Evolutionary conservation across 1,284 basidiomycete species (phyloP).

Genomic region (Rhizopogon parksii): DNA sequence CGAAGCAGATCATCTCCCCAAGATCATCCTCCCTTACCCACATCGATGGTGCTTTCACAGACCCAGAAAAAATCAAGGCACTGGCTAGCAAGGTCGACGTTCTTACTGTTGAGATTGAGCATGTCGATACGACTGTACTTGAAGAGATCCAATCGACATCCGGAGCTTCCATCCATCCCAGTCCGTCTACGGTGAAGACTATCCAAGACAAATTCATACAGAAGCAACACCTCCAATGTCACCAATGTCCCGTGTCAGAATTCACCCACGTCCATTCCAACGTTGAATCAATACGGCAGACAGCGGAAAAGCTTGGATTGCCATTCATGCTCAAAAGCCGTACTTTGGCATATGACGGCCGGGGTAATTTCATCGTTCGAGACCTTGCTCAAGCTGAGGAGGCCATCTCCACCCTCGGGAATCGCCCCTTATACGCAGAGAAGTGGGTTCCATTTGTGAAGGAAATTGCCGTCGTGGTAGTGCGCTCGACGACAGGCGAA

Average conservation of each 20-base stretch:
- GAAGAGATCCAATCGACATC: slow-evolving; percentile 50
- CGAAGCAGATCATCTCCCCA: slow-evolving; percentile 81
- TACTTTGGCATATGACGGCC: slow-evolving; percentile 93
- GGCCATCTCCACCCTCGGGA: slow-evolving; percentile 63
- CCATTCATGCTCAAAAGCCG: slow-evolving; percentile 97
- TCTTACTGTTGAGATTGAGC: slow-evolving; percentile 96
- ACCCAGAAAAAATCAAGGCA: slow-evolving; percentile 73
- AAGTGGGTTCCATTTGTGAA: slow-evolving; percentile 87
- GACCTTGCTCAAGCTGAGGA: slow-evolving; percentile 47
- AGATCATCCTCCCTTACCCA: slow-evolving; percentile 49
- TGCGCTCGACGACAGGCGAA: slow-evolving; percentile 70
- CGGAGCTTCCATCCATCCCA: slow-evolving; percentile 74
- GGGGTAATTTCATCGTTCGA: slow-evolving; percentile 84
- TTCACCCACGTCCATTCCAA: slow-evolving; percentile 59
- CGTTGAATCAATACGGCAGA: slow-evolving; percentile 48
- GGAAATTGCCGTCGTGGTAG: slow-evolving; percentile 98
- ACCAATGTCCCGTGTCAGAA: slow-evolving; percentile 67
- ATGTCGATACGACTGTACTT: slow-evolving; percentile 81
- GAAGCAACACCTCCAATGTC: slow-evolving; percentile 68
- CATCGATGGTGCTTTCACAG: slow-evolving; percentile 86
- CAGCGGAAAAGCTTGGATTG: slow-evolving; percentile 60
- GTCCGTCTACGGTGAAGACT: slow-evolving; percentile 75
- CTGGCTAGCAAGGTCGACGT: slow-evolving; percentile 82
- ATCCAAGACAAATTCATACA: slow-evolving; percentile 97
- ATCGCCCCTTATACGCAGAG: slow-evolving; percentile 83